These are phyloP conservation scores for Saccharomyces hybrid DNA, from an alignment of 1,139 yeast species.

Conservation along the genomic window DNA sequence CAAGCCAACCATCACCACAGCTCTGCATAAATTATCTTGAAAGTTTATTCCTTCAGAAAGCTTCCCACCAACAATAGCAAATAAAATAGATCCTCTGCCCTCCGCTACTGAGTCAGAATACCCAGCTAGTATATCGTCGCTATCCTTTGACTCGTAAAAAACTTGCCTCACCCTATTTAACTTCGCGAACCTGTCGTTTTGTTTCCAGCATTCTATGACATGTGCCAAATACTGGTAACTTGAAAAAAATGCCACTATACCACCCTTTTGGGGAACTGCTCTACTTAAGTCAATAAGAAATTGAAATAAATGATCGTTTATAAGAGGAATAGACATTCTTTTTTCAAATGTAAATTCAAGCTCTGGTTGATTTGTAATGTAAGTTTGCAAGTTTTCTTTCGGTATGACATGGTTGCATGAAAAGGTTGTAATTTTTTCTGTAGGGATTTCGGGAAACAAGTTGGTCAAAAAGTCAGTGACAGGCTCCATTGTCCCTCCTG, in stretches of 20 bases:
- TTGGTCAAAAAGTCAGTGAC: conserved; percentile 57
- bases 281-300: conserved; percentile 39
- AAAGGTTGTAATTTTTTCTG: conserved; percentile 43
- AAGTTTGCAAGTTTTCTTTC: conserved; percentile 53
- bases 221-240: conserved; percentile 65
- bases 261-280: conserved; percentile 50
- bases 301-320: conserved; percentile 44
- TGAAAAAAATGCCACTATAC: conserved; percentile 77
- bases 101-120: conserved; percentile 40
- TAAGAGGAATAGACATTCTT: conserved; percentile 43
- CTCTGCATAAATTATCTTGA: conserved; percentile 77
- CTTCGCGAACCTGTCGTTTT: conserved; percentile 30
- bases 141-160: conserved; percentile 52
- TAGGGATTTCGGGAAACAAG: conserved; percentile 54
- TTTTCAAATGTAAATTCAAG: conserved; percentile 67
- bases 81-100: conserved; percentile 53
- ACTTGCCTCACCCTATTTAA: conserved; percentile 39
- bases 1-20: conserved; percentile 78
- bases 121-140: conserved; percentile 41
- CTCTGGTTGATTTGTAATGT: conserved; percentile 39
- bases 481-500: conserved; percentile 98
- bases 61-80: conserved; percentile 90
- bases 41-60: conserved; percentile 93
- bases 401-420: conserved; percentile 86
- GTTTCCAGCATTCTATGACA: conserved; percentile 48